Percentiles rank a stretch among this genome's conserved stretches.
Conservation (phyloP, 140 eudicot species). For the Cichorium intybus region DNA sequence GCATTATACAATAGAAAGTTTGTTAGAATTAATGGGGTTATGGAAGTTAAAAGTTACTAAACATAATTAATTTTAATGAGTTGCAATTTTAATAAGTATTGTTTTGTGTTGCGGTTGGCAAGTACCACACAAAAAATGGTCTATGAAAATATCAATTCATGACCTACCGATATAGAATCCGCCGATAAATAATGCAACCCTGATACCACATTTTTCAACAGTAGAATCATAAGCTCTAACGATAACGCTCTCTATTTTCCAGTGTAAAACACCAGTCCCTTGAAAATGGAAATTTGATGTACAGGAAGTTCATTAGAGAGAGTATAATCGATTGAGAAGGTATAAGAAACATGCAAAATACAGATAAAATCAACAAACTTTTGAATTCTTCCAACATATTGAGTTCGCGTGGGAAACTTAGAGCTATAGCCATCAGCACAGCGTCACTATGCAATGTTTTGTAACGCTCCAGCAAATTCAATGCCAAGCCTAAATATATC, state of each 20-base stretch:
- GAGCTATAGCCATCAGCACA: background rate
- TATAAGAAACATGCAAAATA: background rate
- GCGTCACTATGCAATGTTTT: background rate
- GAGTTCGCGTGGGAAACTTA: background rate
- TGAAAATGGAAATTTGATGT: background rate
- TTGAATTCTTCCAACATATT: background rate
- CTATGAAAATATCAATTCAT: background rate
- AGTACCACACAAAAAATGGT: background rate
- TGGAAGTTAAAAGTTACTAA: background rate
- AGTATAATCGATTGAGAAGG: background rate
- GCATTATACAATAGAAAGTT: background rate
- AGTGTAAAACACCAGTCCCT: background rate
- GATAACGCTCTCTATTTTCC: background rate
- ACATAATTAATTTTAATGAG: background rate
- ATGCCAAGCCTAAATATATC: background rate
- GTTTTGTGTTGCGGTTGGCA: background rate
- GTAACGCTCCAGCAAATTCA: background rate
- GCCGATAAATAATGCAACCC: background rate
- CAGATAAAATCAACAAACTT: background rate
- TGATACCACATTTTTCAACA: background rate
- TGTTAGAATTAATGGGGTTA: background rate
- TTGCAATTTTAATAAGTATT: background rate
- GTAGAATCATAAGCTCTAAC: background rate
- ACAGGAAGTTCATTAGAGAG: background rate
- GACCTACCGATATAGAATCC: background rate